Conservation (phyloP, 2,329 filamentous ascomycete species). For the Paecilomyces fulvus region DNA sequence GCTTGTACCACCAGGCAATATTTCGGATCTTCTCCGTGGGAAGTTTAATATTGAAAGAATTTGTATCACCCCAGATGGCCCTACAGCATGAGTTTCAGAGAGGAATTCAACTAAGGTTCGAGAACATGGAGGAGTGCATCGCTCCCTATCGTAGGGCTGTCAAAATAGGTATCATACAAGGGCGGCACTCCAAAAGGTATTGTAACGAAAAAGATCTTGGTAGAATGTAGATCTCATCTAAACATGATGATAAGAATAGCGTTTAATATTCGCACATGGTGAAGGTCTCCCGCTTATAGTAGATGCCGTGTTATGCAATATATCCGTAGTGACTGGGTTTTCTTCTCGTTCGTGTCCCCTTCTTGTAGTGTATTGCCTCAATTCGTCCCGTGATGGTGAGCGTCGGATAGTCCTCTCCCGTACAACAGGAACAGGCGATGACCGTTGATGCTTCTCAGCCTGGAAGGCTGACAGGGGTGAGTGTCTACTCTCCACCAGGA, state of each 20-base stretch:
- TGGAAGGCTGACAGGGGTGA: not conserved
- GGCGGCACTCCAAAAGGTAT: too few relatives aligned
- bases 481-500: not conserved
- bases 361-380: not conserved
- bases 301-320: not conserved
- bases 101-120: too few relatives aligned
- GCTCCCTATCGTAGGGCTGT: too few relatives aligned
- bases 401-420: not conserved
- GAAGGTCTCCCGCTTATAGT: not conserved
- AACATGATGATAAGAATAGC: slow-evolving; percentile 1
- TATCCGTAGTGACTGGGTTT: not conserved
- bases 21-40: slow-evolving; percentile 2
- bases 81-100: not conserved
- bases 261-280: not conserved
- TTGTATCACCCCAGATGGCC: slow-evolving; percentile 2
- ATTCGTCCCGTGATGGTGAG: not conserved
- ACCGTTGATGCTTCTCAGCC: not conserved
- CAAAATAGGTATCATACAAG: too few relatives aligned
- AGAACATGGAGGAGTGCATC: too few relatives aligned
- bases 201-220: too few relatives aligned
- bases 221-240: not conserved
- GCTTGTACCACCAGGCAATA: slow-evolving; percentile 9
- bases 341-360: not conserved
- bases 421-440: not conserved
- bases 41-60: slow-evolving; percentile 5